phyloP scores from a whole-genome alignment of 805 yeast genomes.

The Huiozyma sinensis region DNA sequence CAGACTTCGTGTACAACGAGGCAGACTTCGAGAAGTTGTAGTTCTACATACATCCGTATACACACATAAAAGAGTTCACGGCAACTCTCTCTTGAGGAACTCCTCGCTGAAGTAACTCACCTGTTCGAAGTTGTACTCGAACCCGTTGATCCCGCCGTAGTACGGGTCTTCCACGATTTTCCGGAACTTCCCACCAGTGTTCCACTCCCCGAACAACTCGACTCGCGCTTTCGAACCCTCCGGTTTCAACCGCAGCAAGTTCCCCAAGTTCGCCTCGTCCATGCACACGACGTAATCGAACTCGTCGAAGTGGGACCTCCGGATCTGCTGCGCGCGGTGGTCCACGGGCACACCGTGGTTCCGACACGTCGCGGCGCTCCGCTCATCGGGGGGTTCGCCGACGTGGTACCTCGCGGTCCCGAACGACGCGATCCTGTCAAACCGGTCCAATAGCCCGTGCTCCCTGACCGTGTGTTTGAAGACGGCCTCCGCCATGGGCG shows the following conservation, averaged over 20 bases:
- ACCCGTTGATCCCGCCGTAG: constrained; percentile 79
- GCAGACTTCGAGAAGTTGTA: constrained; percentile 38
- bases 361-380: constrained; percentile 60
- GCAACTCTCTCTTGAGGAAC: constrained; percentile 44
- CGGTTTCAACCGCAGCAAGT: constrained; percentile 46
- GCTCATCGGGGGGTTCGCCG: constrained; percentile 72
- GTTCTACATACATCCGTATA: not conserved
- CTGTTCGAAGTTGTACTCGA: constrained; percentile 69
- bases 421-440: constrained; percentile 64
- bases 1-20: constrained; percentile 29
- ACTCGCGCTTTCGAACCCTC: constrained; percentile 32
- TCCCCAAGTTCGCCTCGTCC: constrained; percentile 50
- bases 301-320: constrained; percentile 36
- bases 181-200: constrained; percentile 38
- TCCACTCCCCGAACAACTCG: constrained; percentile 73
- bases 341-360: constrained; percentile 62
- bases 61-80: not conserved
- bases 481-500: constrained; percentile 97
- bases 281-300: constrained; percentile 65
- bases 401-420: constrained; percentile 81
- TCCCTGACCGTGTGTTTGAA: constrained; percentile 54
- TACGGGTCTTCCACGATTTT: constrained; percentile 80
- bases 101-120: constrained; percentile 63
- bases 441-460: constrained; percentile 31
- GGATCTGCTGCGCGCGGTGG: constrained; percentile 67